These are phyloP conservation scores for slime mould (Dictyostelium discoideum) DNA, from an alignment of 78 protist genomes.

Conservation along the genomic window dicty_2.7 NC_007090.3:3472501-3473000, in stretches of 20 bases:
- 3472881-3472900: background rate
- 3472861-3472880: background rate
- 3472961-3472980: background rate
- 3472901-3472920: background rate
- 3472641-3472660: background rate
- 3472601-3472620: background rate
- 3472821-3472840: background rate
- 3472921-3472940: background rate
- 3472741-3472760: background rate
- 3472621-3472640: background rate
- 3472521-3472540: background rate
- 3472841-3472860: background rate
- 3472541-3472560: background rate
- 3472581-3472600: background rate
- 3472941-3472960: background rate
- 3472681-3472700: background rate
- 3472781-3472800: background rate
- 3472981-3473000: background rate
- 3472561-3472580: background rate
- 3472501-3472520: background rate
- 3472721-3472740: background rate
- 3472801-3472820: background rate
- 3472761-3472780: background rate
- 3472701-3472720: background rate
- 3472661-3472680: background rate